Base-by-base conservation (phyloP, 305 asterid genomes). In the Ilex paraguariensis region DNA sequence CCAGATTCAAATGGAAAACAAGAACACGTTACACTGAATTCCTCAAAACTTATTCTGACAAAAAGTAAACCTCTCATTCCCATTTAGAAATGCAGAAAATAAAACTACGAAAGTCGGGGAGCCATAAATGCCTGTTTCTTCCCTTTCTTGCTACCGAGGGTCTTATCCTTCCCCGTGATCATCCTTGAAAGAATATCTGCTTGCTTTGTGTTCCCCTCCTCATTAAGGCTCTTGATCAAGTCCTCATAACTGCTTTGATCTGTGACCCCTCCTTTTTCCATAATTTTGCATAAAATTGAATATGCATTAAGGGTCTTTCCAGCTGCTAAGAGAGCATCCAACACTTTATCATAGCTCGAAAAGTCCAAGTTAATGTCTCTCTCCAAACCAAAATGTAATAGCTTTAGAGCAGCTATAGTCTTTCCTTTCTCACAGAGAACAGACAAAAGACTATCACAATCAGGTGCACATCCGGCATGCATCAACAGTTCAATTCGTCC, bases 291-390 rank as follows among this genome's bases (percentile, higher is more conserved):
- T 74, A 92, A 64, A n/a, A 87, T 58, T 6, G 95, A 87, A 70
- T 89, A 87, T 0, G 98, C 98, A 70, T 89, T 84, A 4, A 92
- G 91, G 14, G 95, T 89, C 80, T 85, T 88, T 59, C 95, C 98
- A 39, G 87, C 82, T 16, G 84, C 78, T 63, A 92, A 64, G 12
- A 83, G 84, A 49, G 95, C 83, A 70, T 92, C 97, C 82, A 92
- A 73, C 44, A 92, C 97, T 82, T 82, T 92, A 74, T 89, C 97
- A 54, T 73, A 87, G 75, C 88, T 82, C 32, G 84, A 70, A 46
- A 74, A 68, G 15, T 74, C 81, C n/a, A 89, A 60, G 58, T 15
- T 71, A 13, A 61, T 83, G 42, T 81, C 87, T 70, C 98, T 84
- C 69, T 80, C 81, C 77, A 89, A 59, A 56, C 87, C 71, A 55